Percentiles rank a stretch among this genome's conserved stretches.
These are phyloP conservation scores for Talaromyces trachyspermus DNA, from an alignment of 495 filamentous ascomycete species.

Conservation along the genomic window DNA sequence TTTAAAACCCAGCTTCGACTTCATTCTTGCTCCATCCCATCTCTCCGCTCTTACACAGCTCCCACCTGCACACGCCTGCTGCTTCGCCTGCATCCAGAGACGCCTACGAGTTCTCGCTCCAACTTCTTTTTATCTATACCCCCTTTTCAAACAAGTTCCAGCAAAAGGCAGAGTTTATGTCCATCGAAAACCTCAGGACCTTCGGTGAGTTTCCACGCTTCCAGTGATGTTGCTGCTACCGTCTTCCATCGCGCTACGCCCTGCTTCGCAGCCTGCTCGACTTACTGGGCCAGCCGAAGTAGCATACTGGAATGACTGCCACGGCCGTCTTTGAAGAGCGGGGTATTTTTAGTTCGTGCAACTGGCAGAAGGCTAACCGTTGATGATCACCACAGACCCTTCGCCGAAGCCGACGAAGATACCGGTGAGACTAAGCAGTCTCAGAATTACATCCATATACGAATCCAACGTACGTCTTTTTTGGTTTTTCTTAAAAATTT, in stretches of 20 bases:
- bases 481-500: constrained; percentile 11
- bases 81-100: constrained; percentile 14
- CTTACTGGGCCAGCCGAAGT: too few species aligned
- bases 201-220: constrained; percentile 97
- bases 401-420: constrained; percentile 99
- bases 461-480: constrained; percentile 86
- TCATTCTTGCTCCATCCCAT: constrained; percentile 22
- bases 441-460: constrained; percentile 99
- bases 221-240: too few species aligned
- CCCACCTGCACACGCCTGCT: constrained; percentile 10
- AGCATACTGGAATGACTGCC: background rate
- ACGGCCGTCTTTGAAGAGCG: constrained; percentile 4
- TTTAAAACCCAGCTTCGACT: constrained; percentile 11
- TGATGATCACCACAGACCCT: constrained; percentile 64
- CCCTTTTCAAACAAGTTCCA: constrained; percentile 36
- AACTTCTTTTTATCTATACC: constrained; percentile 24
- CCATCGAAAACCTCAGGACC: constrained; percentile 99
- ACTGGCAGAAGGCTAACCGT: constrained; percentile 29
- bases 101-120: constrained; percentile 27
- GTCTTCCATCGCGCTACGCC: constrained; percentile 11
- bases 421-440: constrained; percentile 86
- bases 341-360: constrained; percentile 3
- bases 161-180: constrained; percentile 81
- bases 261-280: background rate
- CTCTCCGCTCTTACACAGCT: constrained; percentile 16